Evolutionary conservation across 1,139 yeast genomes (phyloP), one percentile per base, ranked within the genome.

Genomic region (Chernovozyma sophiae-reginae): DNA sequence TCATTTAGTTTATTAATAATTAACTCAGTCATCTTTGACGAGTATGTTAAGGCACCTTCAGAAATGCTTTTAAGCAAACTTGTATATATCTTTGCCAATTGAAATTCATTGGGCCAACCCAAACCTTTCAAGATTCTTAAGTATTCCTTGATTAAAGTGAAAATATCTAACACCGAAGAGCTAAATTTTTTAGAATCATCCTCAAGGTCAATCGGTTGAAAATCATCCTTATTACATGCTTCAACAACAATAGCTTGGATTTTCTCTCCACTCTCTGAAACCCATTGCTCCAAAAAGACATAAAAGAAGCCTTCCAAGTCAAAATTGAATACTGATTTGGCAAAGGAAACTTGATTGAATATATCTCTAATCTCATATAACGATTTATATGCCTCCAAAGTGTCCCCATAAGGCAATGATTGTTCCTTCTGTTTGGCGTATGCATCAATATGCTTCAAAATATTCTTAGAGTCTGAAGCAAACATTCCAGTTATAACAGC

Each of bases 101-200:
- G 89, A 39, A 64, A 69, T 34, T 72, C 76, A 49, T 82, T 69
- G 8, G 63, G 58, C 95, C 96, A 86, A 3, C 72, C 60, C 26
- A 83, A 62, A 6, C 62, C 68, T n/a, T 65, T 68, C 34, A 86
- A 60, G 14, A 83, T 65, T 6, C 62, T 58, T 18, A 84, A 53
- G 15, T 78, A 75, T 41, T 81, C 80, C 43, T 74, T 74, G 33
- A 85, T 71, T 51, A 85, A 67, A 7, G 78, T 68, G 54, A 84
- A 81, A 17, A 83, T 71, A 52, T 86, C 95, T 22, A 74, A 56
- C 2, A 84, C 85, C 0, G 92, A 83, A 1, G 77, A 65, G 40
- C 72, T 66, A 38, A 49, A 65, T 42, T 43, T 66, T 39, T 63
- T 64, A 10, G 56, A 55, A 35, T 68, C 72, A 22, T 52, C 58